Evolutionary conservation across 495 filamentous ascomycete genomes (phyloP).

Genomic region (Mytilinidion resinicola): DNA sequence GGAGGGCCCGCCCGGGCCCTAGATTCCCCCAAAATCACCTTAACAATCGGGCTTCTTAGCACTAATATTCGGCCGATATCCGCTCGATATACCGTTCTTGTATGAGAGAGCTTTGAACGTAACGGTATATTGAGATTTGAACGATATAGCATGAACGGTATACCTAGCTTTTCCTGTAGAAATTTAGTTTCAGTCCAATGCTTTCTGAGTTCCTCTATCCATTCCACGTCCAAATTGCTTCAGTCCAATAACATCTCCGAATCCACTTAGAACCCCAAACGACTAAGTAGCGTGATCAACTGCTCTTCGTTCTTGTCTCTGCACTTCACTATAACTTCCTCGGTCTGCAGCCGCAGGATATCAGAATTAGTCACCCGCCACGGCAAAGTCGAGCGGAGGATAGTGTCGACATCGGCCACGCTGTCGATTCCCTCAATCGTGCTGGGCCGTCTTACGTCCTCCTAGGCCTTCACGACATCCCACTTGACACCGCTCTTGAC

Average conservation of each 20-base stretch:
- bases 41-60: too few relatives aligned
- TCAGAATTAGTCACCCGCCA: conserved; percentile 30
- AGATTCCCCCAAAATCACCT: too few relatives aligned
- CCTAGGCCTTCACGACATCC: conserved; percentile 32
- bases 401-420: conserved; percentile 31
- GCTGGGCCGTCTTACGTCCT: conserved; percentile 33
- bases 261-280: conserved; percentile 6
- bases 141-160: too few relatives aligned
- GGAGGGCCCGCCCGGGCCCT: too few relatives aligned
- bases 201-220: too few relatives aligned
- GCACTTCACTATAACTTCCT: conserved; percentile 21
- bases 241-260: too few relatives aligned
- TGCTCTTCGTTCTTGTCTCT: conserved; percentile 19
- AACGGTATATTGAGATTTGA: neutral
- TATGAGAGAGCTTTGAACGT: conserved; percentile 1
- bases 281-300: conserved; percentile 12
- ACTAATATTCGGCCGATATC: too few relatives aligned
- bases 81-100: neutral
- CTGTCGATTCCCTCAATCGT: conserved; percentile 34
- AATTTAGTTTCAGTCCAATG: too few relatives aligned
- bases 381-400: conserved; percentile 26
- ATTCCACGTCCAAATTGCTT: too few relatives aligned
- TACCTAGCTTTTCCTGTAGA: too few relatives aligned
- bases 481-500: conserved; percentile 27
- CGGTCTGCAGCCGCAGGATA: conserved; percentile 29